Percentiles rank a stretch among this genome's conserved stretches.
Conservation (phyloP, 495 filamentous ascomycete species). For the Sordaria brevicollis region DNA sequence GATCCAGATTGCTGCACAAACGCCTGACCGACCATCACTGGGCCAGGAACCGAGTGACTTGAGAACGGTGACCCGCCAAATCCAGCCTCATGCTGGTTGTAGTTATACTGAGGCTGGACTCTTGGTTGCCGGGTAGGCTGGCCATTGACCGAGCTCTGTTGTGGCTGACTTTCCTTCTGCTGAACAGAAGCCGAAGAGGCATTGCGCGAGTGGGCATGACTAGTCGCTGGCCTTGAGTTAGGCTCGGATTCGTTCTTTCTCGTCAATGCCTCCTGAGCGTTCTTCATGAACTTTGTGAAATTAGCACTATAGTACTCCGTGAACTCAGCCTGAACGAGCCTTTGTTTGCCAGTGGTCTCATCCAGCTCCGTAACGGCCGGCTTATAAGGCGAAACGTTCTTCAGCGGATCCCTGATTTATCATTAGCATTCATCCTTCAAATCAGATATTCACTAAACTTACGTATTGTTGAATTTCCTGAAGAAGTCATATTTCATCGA, state of each 20-base stretch:
- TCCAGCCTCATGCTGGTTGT: background rate
- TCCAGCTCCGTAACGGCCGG: background rate
- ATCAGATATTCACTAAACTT: conserved; percentile 8
- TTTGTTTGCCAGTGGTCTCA: conserved; percentile 23
- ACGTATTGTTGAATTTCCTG: conserved; percentile 40
- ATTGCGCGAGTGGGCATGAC: background rate
- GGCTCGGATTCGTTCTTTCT: conserved; percentile 4
- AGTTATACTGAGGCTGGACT: background rate
- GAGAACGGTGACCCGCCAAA: background rate
- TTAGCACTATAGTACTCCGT: conserved; percentile 47
- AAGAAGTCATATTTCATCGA: conserved; percentile 42
- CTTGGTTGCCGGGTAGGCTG: background rate
- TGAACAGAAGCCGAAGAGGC: background rate
- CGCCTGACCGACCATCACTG: conserved; percentile 4
- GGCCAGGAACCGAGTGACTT: conserved; percentile 1
- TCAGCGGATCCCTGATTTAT: conserved; percentile 29
- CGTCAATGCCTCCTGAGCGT: conserved; percentile 27
- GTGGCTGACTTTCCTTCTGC: background rate
- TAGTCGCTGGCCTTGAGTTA: background rate
- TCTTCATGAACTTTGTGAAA: conserved; percentile 34
- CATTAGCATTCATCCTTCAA: conserved; percentile 3
- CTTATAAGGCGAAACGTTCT: conserved; percentile 41
- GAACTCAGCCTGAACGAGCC: conserved; percentile 23
- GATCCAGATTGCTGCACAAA: conserved; percentile 7
- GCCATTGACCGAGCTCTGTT: background rate